These are phyloP conservation scores for Paraphaeosphaeria minitans DNA, from an alignment of 2,329 filamentous ascomycete genomes.

Conservation along the genomic window DNA sequence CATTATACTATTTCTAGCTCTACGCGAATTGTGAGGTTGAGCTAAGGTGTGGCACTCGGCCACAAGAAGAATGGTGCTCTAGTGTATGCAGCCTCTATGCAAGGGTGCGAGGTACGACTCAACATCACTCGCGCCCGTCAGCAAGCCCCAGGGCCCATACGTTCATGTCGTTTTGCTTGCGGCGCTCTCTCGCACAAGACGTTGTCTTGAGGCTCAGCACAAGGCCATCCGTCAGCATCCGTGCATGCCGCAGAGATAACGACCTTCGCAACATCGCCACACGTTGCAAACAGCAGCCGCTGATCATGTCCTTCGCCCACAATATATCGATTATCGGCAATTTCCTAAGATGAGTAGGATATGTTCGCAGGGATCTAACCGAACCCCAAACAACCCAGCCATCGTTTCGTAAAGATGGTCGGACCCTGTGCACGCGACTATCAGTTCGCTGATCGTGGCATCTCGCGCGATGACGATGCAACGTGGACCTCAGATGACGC, in stretches of 20 bases:
- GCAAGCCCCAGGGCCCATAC: constrained; percentile 1
- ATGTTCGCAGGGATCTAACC: not conserved
- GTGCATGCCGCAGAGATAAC: not conserved
- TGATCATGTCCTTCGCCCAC: not conserved
- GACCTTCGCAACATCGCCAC: not conserved
- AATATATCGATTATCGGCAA: constrained; percentile 7
- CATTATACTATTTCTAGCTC: not conserved
- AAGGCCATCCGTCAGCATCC: not conserved
- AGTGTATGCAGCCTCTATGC: not conserved
- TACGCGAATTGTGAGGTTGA: not conserved
- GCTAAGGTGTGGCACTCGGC: not conserved
- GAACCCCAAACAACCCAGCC: constrained; percentile 1
- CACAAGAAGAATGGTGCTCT: not conserved
- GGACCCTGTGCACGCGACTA: not conserved
- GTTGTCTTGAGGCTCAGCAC: not conserved
- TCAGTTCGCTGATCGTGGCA: not conserved
- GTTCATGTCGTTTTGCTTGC: not conserved
- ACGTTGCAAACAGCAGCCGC: not conserved
- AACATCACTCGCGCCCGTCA: not conserved
- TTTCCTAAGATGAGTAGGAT: constrained; percentile 5
- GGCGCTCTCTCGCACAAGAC: not conserved
- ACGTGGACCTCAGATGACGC: not conserved
- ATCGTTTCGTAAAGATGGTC: constrained; percentile 8
- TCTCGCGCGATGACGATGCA: constrained; percentile 4
- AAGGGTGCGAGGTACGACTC: not conserved